Evolutionary conservation across 176 grass and related monocot species (phyloP).

Genomic region (Areca catechu): DNA sequence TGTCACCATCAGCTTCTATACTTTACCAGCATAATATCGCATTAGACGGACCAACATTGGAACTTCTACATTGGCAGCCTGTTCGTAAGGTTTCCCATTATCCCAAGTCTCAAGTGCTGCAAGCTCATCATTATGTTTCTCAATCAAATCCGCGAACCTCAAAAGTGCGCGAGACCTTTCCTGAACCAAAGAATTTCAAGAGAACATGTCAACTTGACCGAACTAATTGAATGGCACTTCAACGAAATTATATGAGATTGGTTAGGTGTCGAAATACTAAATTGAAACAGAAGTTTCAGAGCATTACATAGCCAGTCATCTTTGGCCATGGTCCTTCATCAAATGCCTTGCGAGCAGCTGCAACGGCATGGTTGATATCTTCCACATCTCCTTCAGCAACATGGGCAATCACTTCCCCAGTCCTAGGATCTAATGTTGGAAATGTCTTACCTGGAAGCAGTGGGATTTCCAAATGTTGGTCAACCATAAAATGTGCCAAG

Average conservation of each 20-base stretch:
- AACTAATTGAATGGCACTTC: too few relatives aligned
- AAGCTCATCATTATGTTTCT: conserved; percentile 61
- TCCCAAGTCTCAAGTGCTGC: conserved; percentile 97
- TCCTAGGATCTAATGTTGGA: conserved; percentile 63
- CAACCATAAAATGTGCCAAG: neutral
- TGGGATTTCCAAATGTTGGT: neutral
- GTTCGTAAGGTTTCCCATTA: conserved; percentile 78
- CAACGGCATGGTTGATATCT: conserved; percentile 48
- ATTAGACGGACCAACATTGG: conserved; percentile 68
- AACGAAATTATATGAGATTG: too few relatives aligned
- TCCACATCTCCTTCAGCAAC: conserved; percentile 60
- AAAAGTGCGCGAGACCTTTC: conserved; percentile 64
- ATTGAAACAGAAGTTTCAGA: neutral
- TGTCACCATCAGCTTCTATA: neutral
- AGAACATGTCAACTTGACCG: neutral
- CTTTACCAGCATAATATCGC: conserved; percentile 74
- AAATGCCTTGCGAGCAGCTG: conserved; percentile 64
- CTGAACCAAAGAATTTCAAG: conserved; percentile 26
- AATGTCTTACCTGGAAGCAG: conserved; percentile 53
- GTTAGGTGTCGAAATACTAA: neutral
- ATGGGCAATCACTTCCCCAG: conserved; percentile 67
- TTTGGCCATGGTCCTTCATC: conserved; percentile 82
- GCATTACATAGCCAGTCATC: conserved; percentile 76
- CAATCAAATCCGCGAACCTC: conserved; percentile 81
- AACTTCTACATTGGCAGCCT: conserved; percentile 43